Percentiles rank a stretch among this genome's conserved stretches.
phyloP scores from a whole-genome alignment of 495 filamentous ascomycete species.

The Neurospora pannonica region DNA sequence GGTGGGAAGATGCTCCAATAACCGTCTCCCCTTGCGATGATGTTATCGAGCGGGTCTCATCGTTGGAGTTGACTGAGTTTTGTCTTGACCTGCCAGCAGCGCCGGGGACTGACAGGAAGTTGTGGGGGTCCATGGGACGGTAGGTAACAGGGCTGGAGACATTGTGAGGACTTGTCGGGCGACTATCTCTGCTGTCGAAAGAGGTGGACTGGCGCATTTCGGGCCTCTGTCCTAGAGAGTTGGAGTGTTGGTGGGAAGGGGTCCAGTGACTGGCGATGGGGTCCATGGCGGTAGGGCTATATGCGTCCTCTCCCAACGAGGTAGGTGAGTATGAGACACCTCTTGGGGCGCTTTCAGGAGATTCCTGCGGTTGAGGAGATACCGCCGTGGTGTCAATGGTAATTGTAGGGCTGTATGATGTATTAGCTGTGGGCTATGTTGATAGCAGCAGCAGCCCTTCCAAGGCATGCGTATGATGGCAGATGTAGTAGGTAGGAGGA shows the following conservation, averaged over 20 bases:
- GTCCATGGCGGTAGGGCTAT: conserved; percentile 34
- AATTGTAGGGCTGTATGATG: conserved; percentile 50
- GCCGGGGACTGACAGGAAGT: conserved; percentile 41
- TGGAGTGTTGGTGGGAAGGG: conserved; percentile 32
- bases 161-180: conserved; percentile 87
- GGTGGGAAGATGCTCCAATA: conserved; percentile 23
- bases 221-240: conserved; percentile 29
- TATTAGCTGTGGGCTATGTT: not conserved
- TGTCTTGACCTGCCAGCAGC: conserved; percentile 38
- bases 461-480: not conserved
- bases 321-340: conserved; percentile 29
- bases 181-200: conserved; percentile 65
- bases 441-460: conserved; percentile 4
- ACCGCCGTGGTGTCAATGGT: conserved; percentile 70
- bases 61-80: conserved; percentile 44
- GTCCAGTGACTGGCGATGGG: conserved; percentile 35
- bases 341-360: conserved; percentile 7
- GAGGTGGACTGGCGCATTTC: conserved; percentile 54
- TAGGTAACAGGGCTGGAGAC: conserved; percentile 59
- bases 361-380: conserved; percentile 7
- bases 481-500: not conserved
- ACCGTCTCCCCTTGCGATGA: conserved; percentile 37
- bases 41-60: conserved; percentile 36
- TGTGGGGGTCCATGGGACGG: conserved; percentile 34
- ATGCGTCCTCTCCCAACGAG: conserved; percentile 34